These are phyloP conservation scores for Phenoliferia sp. DNA, from an alignment of 1,284 basidiomycete genomes.

Conservation along the genomic window DNA sequence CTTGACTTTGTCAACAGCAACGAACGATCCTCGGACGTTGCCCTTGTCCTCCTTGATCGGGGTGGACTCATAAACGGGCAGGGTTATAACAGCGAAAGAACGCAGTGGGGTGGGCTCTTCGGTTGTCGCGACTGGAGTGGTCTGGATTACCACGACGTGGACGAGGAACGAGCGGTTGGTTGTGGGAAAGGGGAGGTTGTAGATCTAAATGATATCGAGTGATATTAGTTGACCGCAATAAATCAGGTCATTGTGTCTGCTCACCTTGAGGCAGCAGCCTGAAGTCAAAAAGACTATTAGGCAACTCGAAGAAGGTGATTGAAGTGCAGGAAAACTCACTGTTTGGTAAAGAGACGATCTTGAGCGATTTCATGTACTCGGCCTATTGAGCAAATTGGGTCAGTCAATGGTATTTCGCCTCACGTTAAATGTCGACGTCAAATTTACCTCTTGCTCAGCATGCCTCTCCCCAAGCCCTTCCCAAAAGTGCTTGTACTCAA, in stretches of 20 bases:
- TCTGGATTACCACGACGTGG: constrained; percentile 5
- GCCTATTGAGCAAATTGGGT: too few relatives aligned
- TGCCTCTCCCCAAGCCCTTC: constrained; percentile 16
- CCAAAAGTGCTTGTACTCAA: constrained; percentile 22
- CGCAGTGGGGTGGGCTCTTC: not conserved
- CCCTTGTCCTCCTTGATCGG: constrained; percentile 15
- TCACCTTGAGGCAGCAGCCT: not conserved
- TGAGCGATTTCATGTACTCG: constrained; percentile 21
- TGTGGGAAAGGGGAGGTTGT: constrained; percentile 26
- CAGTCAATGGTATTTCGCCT: too few relatives aligned
- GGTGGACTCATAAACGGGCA: not conserved
- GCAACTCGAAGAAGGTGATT: not conserved
- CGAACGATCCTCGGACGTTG: constrained; percentile 20
- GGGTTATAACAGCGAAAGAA: not conserved
- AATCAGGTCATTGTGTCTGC: not conserved
- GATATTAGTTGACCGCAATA: not conserved
- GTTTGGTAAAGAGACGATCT: constrained; percentile 16
- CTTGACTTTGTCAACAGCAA: constrained; percentile 19
- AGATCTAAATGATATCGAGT: too few relatives aligned
- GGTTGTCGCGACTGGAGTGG: not conserved
- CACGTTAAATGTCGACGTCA: not conserved
- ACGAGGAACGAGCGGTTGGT: constrained; percentile 25
- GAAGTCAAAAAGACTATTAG: not conserved
- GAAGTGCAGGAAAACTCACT: not conserved
- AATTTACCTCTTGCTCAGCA: constrained; percentile 17